Evolutionary conservation across 768 basidiomycete genomes (phyloP), one percentile per base, ranked within the genome.

Genomic region (Xerocomellus intermedius): DNA sequence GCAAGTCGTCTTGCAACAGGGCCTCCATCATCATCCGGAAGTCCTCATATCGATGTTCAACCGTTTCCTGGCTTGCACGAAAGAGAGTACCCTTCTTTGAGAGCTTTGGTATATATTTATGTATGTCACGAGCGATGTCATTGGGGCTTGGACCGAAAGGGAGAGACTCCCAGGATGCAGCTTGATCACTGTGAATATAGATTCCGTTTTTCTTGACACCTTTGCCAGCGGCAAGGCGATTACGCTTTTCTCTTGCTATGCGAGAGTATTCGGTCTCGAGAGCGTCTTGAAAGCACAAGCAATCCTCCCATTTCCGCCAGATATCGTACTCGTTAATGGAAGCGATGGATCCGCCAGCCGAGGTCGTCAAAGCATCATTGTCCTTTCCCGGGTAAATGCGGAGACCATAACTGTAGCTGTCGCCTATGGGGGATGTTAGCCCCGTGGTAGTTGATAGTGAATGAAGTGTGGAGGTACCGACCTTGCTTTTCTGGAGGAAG

Each of bases 231-330:
- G 75, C 70, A 12, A 92, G 80, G 32, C 88, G 83, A 26, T 74
- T 75, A 14, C 84, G 84, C 72, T 90, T 91, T 62, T 81, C 79
- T 30, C 83, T 77, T 14, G 90, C 84, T 60, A 83, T 75, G 24
- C 77, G 75, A 19, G 72, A 62, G 61, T 91, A 93, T 64, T 87
- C 85, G 16, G 65, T 57, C 69, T 91, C 89, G 10, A 93, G 73
- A 2, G 73, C 70, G 41, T 86, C 83, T 66, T 93, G 91, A 62
- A 91, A 85, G 74, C 77, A 81, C 10, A 93, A 74, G 55, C 88
- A 91, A 62, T 93, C 91, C 54, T 91, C 91, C 91, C 91, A 93
- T 43, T 79, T 75, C 26, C 91, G 77, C 82, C 87, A 90, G 36
- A 93, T 76, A 14, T 87, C 85, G 63, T 93, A 92, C 54, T 83